Percentiles rank a stretch among this genome's conserved stretches.
phyloP scores from a whole-genome alignment of 352 stramenopile species.

The Phytophthora niederhauseri region DNA sequence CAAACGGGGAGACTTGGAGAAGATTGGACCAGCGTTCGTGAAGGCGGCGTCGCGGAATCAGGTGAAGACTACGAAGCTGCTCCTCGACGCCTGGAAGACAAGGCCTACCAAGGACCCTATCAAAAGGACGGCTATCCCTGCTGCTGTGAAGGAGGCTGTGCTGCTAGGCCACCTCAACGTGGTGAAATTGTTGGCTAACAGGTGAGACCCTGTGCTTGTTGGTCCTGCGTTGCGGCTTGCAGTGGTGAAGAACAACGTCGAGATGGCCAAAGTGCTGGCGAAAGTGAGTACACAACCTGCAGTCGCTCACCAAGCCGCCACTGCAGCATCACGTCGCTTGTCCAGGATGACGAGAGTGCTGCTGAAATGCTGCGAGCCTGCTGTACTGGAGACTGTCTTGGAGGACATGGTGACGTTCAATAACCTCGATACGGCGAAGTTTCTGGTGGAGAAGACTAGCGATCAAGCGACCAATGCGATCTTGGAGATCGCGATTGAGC shows the following conservation, averaged over 20 bases:
- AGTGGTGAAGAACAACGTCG: neutral
- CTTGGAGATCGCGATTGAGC: neutral
- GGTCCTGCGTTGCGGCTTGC: neutral
- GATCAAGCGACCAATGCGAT: neutral
- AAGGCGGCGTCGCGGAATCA: neutral
- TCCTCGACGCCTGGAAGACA: neutral
- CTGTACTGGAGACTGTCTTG: neutral
- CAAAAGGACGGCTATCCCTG: neutral
- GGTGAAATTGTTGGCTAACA: neutral
- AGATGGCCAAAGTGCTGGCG: neutral
- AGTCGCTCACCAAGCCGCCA: neutral
- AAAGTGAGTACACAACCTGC: neutral
- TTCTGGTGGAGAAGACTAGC: neutral
- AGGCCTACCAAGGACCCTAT: neutral
- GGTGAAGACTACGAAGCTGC: neutral
- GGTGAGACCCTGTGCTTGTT: neutral
- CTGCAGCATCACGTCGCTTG: too few species aligned
- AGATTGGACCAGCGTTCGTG: neutral
- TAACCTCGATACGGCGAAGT: neutral
- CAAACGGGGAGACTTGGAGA: neutral
- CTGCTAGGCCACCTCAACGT: neutral
- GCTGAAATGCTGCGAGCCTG: neutral
- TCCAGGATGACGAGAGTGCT: neutral
- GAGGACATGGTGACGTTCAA: neutral
- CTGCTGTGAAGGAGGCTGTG: neutral